Percentiles rank a stretch among this genome's conserved stretches.
Evolutionary conservation across 1,284 basidiomycete genomes (phyloP).

Genomic region (Rhodotorula sp.): DNA sequence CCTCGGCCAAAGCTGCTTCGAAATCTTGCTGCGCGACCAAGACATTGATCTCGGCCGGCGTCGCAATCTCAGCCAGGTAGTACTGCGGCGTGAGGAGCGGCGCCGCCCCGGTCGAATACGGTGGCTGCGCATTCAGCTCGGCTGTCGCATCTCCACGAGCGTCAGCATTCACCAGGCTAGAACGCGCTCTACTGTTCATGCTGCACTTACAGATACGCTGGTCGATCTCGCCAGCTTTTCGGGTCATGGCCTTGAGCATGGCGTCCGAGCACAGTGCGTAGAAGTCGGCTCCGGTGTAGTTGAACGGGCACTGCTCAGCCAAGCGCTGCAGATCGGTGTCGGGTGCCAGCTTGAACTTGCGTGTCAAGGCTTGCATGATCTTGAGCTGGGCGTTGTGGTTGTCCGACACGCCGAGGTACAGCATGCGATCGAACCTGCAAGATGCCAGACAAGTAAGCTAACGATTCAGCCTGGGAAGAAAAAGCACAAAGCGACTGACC

Average conservation of each 20-base stretch:
- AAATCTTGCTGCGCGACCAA: slow-evolving; percentile 75
- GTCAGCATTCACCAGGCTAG: background rate
- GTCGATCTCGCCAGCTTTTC: slow-evolving; percentile 79
- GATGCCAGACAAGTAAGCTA: background rate
- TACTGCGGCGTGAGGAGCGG: slow-evolving; percentile 81
- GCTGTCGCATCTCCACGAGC: slow-evolving; percentile 47
- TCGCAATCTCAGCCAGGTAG: slow-evolving; percentile 83
- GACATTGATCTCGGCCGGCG: slow-evolving; percentile 68
- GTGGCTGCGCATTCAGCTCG: slow-evolving; percentile 55
- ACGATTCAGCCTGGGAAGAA: background rate
- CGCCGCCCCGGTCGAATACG: slow-evolving; percentile 56
- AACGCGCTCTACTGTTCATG: no score
- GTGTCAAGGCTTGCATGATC: slow-evolving; percentile 84
- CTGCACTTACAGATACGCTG: slow-evolving; percentile 59
- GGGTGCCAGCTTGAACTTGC: slow-evolving; percentile 83
- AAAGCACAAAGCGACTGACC: slow-evolving; percentile 32
- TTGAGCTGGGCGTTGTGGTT: slow-evolving; percentile 82
- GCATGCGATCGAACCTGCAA: slow-evolving; percentile 87
- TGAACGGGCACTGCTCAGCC: slow-evolving; percentile 79
- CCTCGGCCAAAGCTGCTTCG: slow-evolving; percentile 64
- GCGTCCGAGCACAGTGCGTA: slow-evolving; percentile 97
- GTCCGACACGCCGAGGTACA: slow-evolving; percentile 90
- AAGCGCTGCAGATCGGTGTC: slow-evolving; percentile 65
- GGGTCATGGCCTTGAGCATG: slow-evolving; percentile 89
- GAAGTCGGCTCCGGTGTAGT: slow-evolving; percentile 95